Base-by-base conservation (phyloP, 2,329 filamentous ascomycete species). In the Metarhizium sp. region DNA sequence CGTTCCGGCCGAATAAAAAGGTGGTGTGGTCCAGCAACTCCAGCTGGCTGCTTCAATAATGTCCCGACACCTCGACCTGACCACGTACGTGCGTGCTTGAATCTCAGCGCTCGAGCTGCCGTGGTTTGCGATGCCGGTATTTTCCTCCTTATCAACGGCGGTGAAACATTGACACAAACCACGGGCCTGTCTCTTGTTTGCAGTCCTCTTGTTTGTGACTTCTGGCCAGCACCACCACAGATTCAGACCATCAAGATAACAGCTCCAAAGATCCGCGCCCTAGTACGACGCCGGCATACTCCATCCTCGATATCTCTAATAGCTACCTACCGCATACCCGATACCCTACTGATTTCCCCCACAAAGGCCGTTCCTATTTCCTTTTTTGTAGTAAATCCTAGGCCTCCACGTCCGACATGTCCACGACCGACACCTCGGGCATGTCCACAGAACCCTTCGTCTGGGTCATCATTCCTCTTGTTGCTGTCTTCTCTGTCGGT, bases 391-490 rank as follows among this genome's bases (percentile, higher is more conserved):
- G 38, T 16, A 40, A 40, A 14, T 16, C 38, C 11, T 40, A 16
- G 38, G 10, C 11, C 38, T 11, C 11, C 38, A 16, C 38, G 14
- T 29, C 18, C 49, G 34, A 16, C 34, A 49, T 46, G 51, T 14
- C 49, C 18, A 30, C 46, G 50, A 57, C 55, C 56, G 55, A 58
- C 47, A 6, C 20, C 45, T 40, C 38, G 3, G 34, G 30, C 50
- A 63, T 77, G 4, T 70, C 74, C 53, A 71, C 74, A 57, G 75
- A 78, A 60, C 80, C 79, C 59, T 79, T 83, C 66, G 73, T 79
- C 60, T 83, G 81, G 69, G 73, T 85, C 50, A 73, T 79, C 30
- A 71, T 84, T 29, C 71, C 77, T 13, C 62, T 81, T 51, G 67
- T 74, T 55, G 64, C 79, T 56, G 71, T 76, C 49, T 65, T 75